phyloP scores from a whole-genome alignment of 2,329 filamentous ascomycete species.

The Curvularia spicifera region DNA sequence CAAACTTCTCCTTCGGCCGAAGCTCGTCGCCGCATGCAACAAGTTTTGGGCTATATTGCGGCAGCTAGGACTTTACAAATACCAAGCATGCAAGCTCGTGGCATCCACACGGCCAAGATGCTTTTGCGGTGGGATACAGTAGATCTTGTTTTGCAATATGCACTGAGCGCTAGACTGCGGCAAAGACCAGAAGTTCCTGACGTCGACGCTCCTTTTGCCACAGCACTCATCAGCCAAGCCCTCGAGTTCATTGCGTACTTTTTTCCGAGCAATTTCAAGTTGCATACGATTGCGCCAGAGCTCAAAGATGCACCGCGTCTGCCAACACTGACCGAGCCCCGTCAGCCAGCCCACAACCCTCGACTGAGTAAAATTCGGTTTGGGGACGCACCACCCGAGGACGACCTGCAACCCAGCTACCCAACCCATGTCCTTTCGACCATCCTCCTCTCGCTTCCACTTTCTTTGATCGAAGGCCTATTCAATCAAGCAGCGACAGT shows the following conservation, averaged over 20 bases:
- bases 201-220: constrained; percentile 62
- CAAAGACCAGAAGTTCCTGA: constrained; percentile 22
- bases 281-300: constrained; percentile 60
- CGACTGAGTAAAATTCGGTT: constrained; percentile 72
- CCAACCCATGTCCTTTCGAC: constrained; percentile 65
- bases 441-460: constrained; percentile 73
- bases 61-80: constrained; percentile 66
- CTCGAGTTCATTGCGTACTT: constrained; percentile 66
- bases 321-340: constrained; percentile 48
- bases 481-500: constrained; percentile 65
- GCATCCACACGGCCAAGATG: constrained; percentile 64
- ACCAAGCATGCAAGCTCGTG: constrained; percentile 62
- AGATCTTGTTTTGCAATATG: constrained; percentile 66
- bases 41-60: constrained; percentile 66
- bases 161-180: constrained; percentile 46
- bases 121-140: constrained; percentile 69
- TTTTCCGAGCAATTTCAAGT: constrained; percentile 65
- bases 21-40: constrained; percentile 46
- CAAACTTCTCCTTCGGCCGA: constrained; percentile 33
- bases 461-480: constrained; percentile 68
- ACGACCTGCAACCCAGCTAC: constrained; percentile 48
- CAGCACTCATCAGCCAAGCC: constrained; percentile 61
- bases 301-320: constrained; percentile 57
- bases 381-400: constrained; percentile 65
- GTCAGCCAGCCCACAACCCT: constrained; percentile 53